Evolutionary conservation across 192 early-diverging fungal genomes (phyloP).

Genomic region (Coemansia erecta): DNA sequence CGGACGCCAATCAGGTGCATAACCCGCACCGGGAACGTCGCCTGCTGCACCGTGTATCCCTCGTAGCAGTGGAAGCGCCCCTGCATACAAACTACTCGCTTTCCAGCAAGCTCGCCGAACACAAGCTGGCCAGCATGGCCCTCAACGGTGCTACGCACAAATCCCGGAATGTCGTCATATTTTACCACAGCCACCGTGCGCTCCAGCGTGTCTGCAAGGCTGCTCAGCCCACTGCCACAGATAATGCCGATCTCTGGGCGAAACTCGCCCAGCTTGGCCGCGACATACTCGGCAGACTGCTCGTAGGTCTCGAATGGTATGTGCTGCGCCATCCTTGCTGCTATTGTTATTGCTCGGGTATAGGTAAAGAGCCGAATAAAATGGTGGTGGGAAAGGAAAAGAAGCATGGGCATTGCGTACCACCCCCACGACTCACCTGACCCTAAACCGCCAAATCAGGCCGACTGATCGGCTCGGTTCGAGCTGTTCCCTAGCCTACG

Average conservation of each 20-base stretch:
- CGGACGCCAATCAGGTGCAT: constrained; percentile 81
- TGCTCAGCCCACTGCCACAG: constrained; percentile 86
- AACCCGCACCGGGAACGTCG: constrained; percentile 84
- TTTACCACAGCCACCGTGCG: constrained; percentile 58
- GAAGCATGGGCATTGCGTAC: background rate
- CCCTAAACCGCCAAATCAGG: too few relatives aligned
- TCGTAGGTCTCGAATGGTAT: constrained; percentile 40
- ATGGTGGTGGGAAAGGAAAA: background rate
- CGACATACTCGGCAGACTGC: constrained; percentile 38
- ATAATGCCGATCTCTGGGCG: constrained; percentile 70
- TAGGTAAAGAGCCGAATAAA: background rate
- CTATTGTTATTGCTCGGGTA: background rate
- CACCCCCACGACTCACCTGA: background rate
- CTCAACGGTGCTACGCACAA: constrained; percentile 67
- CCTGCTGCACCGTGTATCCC: constrained; percentile 73
- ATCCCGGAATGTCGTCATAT: constrained; percentile 85
- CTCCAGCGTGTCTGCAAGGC: constrained; percentile 73
- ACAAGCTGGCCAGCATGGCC: constrained; percentile 64
- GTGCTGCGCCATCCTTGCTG: constrained; percentile 12
- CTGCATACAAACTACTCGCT: constrained; percentile 81
- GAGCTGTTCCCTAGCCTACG: too few relatives aligned
- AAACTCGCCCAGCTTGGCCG: constrained; percentile 16
- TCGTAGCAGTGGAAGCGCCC: constrained; percentile 93
- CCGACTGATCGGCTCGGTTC: too few relatives aligned
- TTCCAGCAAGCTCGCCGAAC: constrained; percentile 76